These are phyloP conservation scores for Pezicula neosporulosa DNA, from an alignment of 2,329 filamentous ascomycete species.

Conservation along the genomic window DNA sequence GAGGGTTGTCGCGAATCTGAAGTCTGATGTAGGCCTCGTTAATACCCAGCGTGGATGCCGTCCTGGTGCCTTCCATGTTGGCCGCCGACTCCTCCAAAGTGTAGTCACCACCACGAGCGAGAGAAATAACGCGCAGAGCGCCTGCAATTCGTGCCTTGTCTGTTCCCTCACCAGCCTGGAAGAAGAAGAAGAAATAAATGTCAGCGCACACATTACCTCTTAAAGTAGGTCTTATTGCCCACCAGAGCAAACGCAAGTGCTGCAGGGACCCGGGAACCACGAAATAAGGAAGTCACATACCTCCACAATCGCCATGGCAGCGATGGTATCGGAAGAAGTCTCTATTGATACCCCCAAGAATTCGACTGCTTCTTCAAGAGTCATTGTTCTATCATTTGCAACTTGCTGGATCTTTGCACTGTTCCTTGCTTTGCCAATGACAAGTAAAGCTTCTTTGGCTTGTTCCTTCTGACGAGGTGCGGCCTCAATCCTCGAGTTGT, in stretches of 20 bases:
- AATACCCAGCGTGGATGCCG: conserved; percentile 16
- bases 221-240: not conserved
- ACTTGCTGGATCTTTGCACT: conserved; percentile 56
- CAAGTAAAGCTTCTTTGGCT: conserved; percentile 50
- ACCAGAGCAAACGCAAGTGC: not conserved
- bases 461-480: conserved; percentile 51
- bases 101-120: conserved; percentile 19
- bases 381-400: conserved; percentile 53
- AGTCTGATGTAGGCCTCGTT: conserved; percentile 28
- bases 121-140: conserved; percentile 26
- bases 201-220: not conserved
- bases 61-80: conserved; percentile 21
- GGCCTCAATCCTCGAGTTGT: conserved; percentile 54
- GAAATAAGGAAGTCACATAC: conserved; percentile 16
- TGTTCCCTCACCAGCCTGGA: conserved; percentile 20
- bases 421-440: conserved; percentile 54
- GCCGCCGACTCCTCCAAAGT: conserved; percentile 22
- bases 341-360: conserved; percentile 47
- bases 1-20: conserved; percentile 12
- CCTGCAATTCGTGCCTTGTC: conserved; percentile 26
- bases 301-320: conserved; percentile 25
- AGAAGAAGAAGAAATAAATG: conserved; percentile 4
- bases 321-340: conserved; percentile 27
- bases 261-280: not conserved
- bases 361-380: conserved; percentile 59